Evolutionary conservation across 2,329 filamentous ascomycete genomes (phyloP), one percentile per base, ranked within the genome.

Genomic region (Stylonectria norvegica): DNA sequence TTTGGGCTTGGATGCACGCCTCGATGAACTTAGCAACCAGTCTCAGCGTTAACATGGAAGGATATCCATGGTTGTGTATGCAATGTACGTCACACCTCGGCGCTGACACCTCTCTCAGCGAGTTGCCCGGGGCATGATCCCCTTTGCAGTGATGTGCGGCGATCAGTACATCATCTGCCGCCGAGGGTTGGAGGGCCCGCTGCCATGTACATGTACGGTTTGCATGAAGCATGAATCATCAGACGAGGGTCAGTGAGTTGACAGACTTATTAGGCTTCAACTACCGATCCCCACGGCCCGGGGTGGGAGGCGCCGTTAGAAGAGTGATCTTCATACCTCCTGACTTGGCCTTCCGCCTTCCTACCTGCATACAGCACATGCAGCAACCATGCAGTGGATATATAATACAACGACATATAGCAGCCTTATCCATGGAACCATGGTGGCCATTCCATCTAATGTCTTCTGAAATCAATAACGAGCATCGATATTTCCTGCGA

Each of bases 71-170:
- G 25, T 16, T 29, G n/a, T n/a, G n/a, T n/a, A n/a, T 22, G 25
- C 19, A 27, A 20, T 28, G 16, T 38, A 23, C 33, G 15, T 32
- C 36, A 38, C 19, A 34, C 34, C 27, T 31, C 32, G 22, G 33
- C 25, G 33, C 37, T 36, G 22, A n/a, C 32, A 28, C 37, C 36
- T 32, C 34, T 20, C 27, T n/a, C 20, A 27, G 25, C 15, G 27
- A 19, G 28, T 25, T 31, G 31, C 44, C 35, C 31, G 29, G 44
- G 36, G 34, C 20, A 37, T 15, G 19, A 42, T 43, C 31, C 43
- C 34, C 34, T 34, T 42, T 43, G 39, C 46, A 49, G 44, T 22
- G 31, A 36, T 40, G 15, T 18, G 16, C 16, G 28, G 29, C 34
- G 35, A 47, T 49, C 43, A 34, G 34, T 17, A 27, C 33, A 16